These are phyloP conservation scores for Porphyrellus sp. DNA, from an alignment of 1,284 basidiomycete species.

Conservation along the genomic window DNA sequence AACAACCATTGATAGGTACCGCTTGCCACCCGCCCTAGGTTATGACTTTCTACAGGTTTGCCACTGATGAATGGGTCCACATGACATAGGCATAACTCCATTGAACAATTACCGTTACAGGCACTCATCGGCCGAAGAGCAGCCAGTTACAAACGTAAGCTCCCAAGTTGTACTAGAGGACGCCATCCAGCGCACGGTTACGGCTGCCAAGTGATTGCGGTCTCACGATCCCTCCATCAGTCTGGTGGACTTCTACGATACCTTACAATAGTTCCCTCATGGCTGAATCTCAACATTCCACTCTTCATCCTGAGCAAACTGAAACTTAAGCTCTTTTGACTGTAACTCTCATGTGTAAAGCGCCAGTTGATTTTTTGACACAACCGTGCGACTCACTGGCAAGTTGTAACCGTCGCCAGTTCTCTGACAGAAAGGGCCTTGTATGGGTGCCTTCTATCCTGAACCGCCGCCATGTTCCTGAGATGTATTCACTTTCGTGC, in stretches of 20 bases:
- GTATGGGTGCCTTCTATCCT: slow-evolving; percentile 1
- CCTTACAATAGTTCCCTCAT: not conserved
- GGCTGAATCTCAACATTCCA: not conserved
- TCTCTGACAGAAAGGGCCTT: slow-evolving; percentile 1
- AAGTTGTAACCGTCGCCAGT: not conserved
- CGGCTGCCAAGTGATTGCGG: too few species aligned
- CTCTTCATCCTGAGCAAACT: not conserved
- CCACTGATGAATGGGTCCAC: not conserved
- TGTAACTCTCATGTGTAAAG: too few species aligned
- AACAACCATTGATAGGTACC: not conserved
- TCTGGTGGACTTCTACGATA: not conserved
- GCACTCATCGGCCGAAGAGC: not conserved
- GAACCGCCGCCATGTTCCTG: not conserved
- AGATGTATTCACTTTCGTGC: not conserved
- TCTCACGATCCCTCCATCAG: too few species aligned
- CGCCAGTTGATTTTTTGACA: not conserved
- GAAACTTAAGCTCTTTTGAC: not conserved
- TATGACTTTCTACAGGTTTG: not conserved
- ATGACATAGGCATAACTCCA: not conserved
- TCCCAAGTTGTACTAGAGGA: too few species aligned
- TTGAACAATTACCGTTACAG: not conserved
- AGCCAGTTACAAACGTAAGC: too few species aligned
- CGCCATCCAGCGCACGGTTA: too few species aligned
- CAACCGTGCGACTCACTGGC: not conserved
- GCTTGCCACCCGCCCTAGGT: not conserved